These are phyloP conservation scores for Parafenestella ontariensis DNA, from an alignment of 2,329 filamentous ascomycete species.

Conservation along the genomic window DNA sequence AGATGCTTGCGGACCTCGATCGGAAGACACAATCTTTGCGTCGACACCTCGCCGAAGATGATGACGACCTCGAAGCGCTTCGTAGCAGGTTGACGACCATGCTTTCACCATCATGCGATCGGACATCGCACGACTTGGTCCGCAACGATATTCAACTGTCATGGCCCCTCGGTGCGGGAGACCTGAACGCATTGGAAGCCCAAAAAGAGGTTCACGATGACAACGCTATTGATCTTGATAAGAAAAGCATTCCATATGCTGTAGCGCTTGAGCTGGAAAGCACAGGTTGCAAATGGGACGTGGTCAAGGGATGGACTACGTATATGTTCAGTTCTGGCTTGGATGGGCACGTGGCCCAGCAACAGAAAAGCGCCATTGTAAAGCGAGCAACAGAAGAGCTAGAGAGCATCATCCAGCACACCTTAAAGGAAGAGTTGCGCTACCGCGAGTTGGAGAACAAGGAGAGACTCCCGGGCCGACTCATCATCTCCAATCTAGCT, in stretches of 20 bases:
- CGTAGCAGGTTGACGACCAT: neutral
- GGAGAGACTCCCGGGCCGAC: constrained; percentile 11
- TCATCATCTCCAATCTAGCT: constrained; percentile 39
- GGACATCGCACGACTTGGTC: neutral
- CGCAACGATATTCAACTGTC: neutral
- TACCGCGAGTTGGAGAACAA: constrained; percentile 15
- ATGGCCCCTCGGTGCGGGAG: neutral
- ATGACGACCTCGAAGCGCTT: constrained; percentile 6
- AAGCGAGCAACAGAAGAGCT: constrained; percentile 14
- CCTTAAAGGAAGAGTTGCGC: constrained; percentile 14
- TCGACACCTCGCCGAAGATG: neutral
- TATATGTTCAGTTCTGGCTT: constrained; percentile 18
- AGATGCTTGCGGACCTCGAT: constrained; percentile 1
- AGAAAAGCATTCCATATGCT: constrained; percentile 2
- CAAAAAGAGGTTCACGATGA: neutral
- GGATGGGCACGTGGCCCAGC: constrained; percentile 9
- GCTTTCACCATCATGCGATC: neutral
- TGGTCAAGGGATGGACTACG: constrained; percentile 15
- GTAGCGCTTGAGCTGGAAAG: constrained; percentile 23
- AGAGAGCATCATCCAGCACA: constrained; percentile 11
- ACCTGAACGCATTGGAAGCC: neutral
- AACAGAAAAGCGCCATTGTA: constrained; percentile 14
- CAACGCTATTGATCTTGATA: neutral
- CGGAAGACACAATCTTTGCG: neutral
- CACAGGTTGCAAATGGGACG: constrained; percentile 13